Evolutionary conservation across 768 basidiomycete species (phyloP).

Genomic region (Termitomyces sp.): DNA sequence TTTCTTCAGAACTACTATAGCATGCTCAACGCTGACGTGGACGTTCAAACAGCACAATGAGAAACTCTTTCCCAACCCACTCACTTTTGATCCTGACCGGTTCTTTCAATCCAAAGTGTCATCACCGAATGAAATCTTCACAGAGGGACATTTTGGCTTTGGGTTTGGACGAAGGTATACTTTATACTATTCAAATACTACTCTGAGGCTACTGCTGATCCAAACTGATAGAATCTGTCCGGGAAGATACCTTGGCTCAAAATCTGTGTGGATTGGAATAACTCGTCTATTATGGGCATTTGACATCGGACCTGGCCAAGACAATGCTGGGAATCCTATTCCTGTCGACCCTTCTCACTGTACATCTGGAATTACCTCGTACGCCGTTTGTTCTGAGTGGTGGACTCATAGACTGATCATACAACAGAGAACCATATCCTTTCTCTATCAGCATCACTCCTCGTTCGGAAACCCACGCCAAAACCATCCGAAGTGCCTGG

Average conservation of each 20-base stretch:
- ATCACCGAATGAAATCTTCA: not conserved
- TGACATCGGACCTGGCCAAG: slow-evolving; percentile 1
- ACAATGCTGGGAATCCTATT: not conserved
- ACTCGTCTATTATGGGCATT: slow-evolving; percentile 8
- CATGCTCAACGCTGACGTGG: too few species aligned
- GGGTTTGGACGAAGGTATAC: not conserved
- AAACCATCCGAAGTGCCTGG: slow-evolving; percentile 1
- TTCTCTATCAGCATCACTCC: not conserved
- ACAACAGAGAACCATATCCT: slow-evolving; percentile 1
- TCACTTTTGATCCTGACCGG: not conserved
- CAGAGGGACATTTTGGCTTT: slow-evolving; percentile 1
- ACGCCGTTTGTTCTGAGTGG: not conserved
- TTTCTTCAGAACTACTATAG: not conserved
- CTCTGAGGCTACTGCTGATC: too few species aligned
- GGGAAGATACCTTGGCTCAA: slow-evolving; percentile 4
- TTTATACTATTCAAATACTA: too few species aligned
- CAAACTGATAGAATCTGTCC: not conserved
- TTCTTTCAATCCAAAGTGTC: not conserved
- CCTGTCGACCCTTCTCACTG: slow-evolving; percentile 1
- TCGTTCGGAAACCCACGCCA: slow-evolving; percentile 3
- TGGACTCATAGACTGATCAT: not conserved
- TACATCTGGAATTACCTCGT: slow-evolving; percentile 6
- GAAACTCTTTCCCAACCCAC: not conserved
- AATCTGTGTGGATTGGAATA: slow-evolving; percentile 6
- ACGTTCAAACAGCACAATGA: not conserved